Evolutionary conservation across 306 rosid species (phyloP).

Genomic region (Elaeagnus macrophylla): DNA sequence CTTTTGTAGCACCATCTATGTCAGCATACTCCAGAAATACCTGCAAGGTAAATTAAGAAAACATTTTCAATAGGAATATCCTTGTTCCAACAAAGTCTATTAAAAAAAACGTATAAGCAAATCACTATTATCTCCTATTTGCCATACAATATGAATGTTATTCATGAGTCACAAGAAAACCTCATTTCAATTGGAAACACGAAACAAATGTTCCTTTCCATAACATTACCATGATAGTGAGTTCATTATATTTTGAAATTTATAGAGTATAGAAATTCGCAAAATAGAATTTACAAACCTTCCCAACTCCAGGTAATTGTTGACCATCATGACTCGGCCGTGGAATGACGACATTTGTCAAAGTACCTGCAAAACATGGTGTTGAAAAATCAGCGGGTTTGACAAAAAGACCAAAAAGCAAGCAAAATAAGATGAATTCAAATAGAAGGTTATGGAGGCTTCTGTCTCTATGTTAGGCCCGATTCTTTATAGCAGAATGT

Average conservation of each 20-base stretch:
- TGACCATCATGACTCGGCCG: constrained; percentile 66
- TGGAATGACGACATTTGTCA: constrained; percentile 73
- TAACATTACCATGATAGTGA: too few relatives aligned
- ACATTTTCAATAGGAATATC: background rate
- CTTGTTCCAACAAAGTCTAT: too few relatives aligned
- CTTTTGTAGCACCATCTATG: constrained; percentile 71
- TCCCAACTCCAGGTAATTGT: constrained; percentile 68
- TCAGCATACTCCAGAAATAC: constrained; percentile 92
- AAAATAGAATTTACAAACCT: constrained; percentile 32
- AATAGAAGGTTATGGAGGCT: constrained; percentile 58
- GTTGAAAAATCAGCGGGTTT: constrained; percentile 18
- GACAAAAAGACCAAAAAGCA: constrained; percentile 14
- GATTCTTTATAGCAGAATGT: constrained; percentile 75
- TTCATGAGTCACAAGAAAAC: too few relatives aligned
- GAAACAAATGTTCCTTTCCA: too few relatives aligned
- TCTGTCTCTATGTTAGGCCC: constrained; percentile 70
- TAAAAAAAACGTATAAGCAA: too few relatives aligned
- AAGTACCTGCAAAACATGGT: constrained; percentile 49
- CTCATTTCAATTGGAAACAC: too few relatives aligned
- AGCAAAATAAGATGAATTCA: constrained; percentile 21
- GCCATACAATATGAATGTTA: too few relatives aligned
- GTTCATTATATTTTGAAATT: too few relatives aligned
- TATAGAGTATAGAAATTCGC: too few relatives aligned
- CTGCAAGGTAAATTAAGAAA: constrained; percentile 15
- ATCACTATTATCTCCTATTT: too few relatives aligned